Evolutionary conservation across 345 rosid genomes (phyloP).

Genomic region (Mangifera indica): DNA sequence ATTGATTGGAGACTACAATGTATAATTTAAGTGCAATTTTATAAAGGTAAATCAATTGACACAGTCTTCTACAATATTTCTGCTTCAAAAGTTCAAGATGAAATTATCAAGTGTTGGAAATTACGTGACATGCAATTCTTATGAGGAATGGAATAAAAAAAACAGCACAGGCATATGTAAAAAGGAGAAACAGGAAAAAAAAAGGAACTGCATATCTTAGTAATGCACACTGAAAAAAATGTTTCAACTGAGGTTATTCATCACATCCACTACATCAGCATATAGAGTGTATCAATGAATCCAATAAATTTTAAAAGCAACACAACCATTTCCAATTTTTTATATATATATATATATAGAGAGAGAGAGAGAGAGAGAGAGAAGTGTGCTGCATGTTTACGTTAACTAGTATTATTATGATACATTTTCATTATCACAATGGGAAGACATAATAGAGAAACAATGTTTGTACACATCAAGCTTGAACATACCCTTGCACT

Average conservation of each 20-base stretch:
- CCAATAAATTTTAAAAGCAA: neutral
- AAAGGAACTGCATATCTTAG: neutral
- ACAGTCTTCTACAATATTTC: neutral
- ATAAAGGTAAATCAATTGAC: slow-evolving; percentile 2
- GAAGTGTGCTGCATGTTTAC: neutral
- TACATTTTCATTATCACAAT: neutral
- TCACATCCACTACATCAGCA: neutral
- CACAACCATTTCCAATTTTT: neutral
- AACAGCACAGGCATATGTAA: neutral
- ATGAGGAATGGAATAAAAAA: neutral
- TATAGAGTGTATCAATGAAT: neutral
- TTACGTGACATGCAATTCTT: neutral
- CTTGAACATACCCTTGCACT: slow-evolving; percentile 63
- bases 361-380: neutral
- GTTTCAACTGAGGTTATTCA: neutral
- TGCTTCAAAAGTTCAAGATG: slow-evolving; percentile 5
- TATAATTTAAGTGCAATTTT: neutral
- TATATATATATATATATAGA: neutral
- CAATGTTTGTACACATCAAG: neutral
- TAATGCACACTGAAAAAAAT: neutral
- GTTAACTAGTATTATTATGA: too few species aligned
- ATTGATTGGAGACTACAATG: neutral
- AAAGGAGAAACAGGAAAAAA: neutral
- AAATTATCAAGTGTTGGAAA: neutral
- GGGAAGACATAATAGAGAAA: neutral